Evolutionary conservation across 139 green algal species (phyloP), one percentile per base, ranked within the genome.

Genomic region (Micractinium sp.): DNA sequence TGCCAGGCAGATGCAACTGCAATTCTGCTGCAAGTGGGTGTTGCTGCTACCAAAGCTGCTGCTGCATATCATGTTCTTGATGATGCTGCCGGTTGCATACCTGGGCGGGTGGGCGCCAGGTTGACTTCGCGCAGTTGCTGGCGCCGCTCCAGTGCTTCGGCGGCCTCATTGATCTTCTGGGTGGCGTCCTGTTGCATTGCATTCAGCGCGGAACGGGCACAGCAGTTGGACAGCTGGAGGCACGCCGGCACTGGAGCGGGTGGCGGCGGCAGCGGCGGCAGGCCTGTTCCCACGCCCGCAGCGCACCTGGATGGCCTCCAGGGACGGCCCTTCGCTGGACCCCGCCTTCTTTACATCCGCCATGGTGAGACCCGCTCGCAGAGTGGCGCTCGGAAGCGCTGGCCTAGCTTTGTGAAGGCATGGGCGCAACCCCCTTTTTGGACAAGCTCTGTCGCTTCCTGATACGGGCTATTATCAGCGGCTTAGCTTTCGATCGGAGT

Each of bases 121-220:
- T 91, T 91, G 53, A 33, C 27, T 5, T 71, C 81, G 12, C 88
- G 88, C 61, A 91, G 82, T 60, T 83, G 73, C 35, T 47, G 38
- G 27, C 88, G 80, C 33, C 63, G 38, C 41, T 88, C 47, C 63
- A 91, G 81, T 2, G 81, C 74, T 31, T 88, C 78, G 47, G 88
- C 39, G 0, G 88, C 81, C 22, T 91, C 88, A 4, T 27, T 47
- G 18, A 91, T 80, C 36, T 75, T 86, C 7, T 38, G 16, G 7
- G 63, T 77, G 27, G 83, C 88, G 19, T 91, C 88, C 88, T 91
- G 78, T 38, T 35, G 33, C 0, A 16, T 12, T 22, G 2, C 25
- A 33, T 16, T 73, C 25, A 73, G 3, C 66, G 25, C 7, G 25
- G 9, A 73, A n/a, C 9, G 66, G 2, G 22, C 25, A 80, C 27